Percentiles rank a stretch among this genome's conserved stretches.
phyloP scores from a whole-genome alignment of 2,329 filamentous ascomycete genomes.

The Trichoderma atrobrunneum region DNA sequence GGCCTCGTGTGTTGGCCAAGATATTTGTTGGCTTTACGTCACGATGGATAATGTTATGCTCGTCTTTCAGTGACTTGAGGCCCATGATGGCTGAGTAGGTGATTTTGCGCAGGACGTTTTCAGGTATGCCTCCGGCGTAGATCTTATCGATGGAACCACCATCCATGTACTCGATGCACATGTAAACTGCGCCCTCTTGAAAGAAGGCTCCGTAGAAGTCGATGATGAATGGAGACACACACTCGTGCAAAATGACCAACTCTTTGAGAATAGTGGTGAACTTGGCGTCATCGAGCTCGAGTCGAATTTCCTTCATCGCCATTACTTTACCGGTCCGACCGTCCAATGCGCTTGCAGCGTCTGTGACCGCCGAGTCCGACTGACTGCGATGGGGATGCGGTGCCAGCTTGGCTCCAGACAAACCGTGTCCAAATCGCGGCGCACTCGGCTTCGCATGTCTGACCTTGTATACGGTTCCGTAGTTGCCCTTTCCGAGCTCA shows the following conservation, averaged over 20 bases:
- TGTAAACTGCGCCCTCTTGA: slow-evolving; percentile 97
- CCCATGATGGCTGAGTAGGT: slow-evolving; percentile 87
- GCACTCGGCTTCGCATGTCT: slow-evolving; percentile 68
- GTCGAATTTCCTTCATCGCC: slow-evolving; percentile 98
- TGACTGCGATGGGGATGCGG: slow-evolving; percentile 37
- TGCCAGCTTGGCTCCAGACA: slow-evolving; percentile 47
- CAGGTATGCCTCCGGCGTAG: slow-evolving; percentile 86
- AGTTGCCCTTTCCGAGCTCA: slow-evolving; percentile 96
- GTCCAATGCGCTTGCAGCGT: slow-evolving; percentile 31
- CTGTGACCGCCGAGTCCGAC: slow-evolving; percentile 35
- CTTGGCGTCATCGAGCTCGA: slow-evolving; percentile 95
- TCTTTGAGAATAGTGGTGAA: slow-evolving; percentile 98
- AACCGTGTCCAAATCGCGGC: slow-evolving; percentile 58
- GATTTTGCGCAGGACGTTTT: slow-evolving; percentile 84
- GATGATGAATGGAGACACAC: slow-evolving; percentile 92
- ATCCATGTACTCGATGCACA: slow-evolving; percentile 99
- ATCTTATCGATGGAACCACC: slow-evolving; percentile 96
- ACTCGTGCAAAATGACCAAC: slow-evolving; percentile 91
- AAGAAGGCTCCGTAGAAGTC: slow-evolving; percentile 99
- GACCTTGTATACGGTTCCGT: slow-evolving; percentile 97
- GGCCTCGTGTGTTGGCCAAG: slow-evolving; percentile 80
- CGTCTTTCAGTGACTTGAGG: slow-evolving; percentile 89
- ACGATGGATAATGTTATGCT: slow-evolving; percentile 98
- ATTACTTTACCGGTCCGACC: slow-evolving; percentile 74
- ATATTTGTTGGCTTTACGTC: slow-evolving; percentile 99